These are phyloP conservation scores for Russula brevipes DNA, from an alignment of 768 basidiomycete species.

Conservation along the genomic window DNA sequence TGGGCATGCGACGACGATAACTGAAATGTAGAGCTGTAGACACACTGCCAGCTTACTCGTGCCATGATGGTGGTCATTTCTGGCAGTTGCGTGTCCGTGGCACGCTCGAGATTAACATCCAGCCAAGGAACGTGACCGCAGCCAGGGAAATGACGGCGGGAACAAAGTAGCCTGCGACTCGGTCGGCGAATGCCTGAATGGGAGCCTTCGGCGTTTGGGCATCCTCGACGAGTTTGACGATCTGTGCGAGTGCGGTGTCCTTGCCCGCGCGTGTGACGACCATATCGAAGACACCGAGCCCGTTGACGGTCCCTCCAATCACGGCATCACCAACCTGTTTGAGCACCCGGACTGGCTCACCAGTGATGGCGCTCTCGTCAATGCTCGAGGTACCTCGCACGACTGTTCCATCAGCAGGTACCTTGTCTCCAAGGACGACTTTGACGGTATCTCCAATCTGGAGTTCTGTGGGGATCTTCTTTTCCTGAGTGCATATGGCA, in stretches of 20 bases:
- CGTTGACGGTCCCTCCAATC: constrained; percentile 96
- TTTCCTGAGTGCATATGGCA: constrained; percentile 77
- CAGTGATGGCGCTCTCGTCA: constrained; percentile 95
- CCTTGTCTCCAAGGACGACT: constrained; percentile 92
- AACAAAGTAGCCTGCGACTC: constrained; percentile 92
- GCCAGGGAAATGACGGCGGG: constrained; percentile 85
- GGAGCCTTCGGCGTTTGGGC: constrained; percentile 96
- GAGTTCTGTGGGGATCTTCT: constrained; percentile 89
- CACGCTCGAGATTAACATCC: constrained; percentile 70
- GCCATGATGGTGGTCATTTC: constrained; percentile 75
- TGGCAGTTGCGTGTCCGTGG: constrained; percentile 61
- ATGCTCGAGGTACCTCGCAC: constrained; percentile 79
- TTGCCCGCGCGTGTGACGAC: constrained; percentile 91
- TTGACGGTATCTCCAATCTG: constrained; percentile 92
- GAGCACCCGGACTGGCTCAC: constrained; percentile 87
- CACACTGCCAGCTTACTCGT: constrained; percentile 85
- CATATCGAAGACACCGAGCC: constrained; percentile 96
- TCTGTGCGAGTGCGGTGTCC: constrained; percentile 94
- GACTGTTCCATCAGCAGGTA: constrained; percentile 93
- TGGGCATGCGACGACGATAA: constrained; percentile 96
- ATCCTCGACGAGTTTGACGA: constrained; percentile 94
- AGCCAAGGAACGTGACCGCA: constrained; percentile 70
- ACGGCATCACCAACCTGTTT: constrained; percentile 82
- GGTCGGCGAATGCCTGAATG: constrained; percentile 95
- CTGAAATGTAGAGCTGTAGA: constrained; percentile 94